Evolutionary conservation across 805 yeast genomes (phyloP).

Genomic region (Tetrapisispora phaffii): DNA sequence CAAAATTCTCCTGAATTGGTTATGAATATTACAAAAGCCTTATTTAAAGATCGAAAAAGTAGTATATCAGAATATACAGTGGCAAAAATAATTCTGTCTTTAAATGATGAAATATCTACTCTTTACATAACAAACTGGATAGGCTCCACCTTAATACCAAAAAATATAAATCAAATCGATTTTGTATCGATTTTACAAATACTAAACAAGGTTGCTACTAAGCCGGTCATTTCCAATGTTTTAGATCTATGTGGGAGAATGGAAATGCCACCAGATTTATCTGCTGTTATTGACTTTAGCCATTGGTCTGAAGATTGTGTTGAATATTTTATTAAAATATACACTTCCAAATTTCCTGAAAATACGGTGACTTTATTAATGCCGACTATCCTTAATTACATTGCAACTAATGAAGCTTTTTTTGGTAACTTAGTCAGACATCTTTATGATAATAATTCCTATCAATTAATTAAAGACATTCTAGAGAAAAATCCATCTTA

Average conservation of each 20-base stretch:
- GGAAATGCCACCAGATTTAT: slow-evolving; percentile 4
- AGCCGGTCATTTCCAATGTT: slow-evolving; percentile 12
- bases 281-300: slow-evolving; percentile 5
- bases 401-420: background rate
- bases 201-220: background rate
- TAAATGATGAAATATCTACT: slow-evolving; percentile 6
- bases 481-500: slow-evolving; percentile 4
- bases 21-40: slow-evolving; percentile 9
- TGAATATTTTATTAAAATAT: slow-evolving; percentile 7
- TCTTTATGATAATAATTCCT: background rate
- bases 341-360: slow-evolving; percentile 2
- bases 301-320: slow-evolving; percentile 11
- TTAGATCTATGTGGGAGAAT: slow-evolving; percentile 9
- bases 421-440: background rate
- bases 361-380: background rate
- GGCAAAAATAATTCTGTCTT: slow-evolving; percentile 9
- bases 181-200: background rate
- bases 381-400: background rate
- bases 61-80: slow-evolving; percentile 10
- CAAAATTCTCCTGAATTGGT: slow-evolving; percentile 1
- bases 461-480: slow-evolving; percentile 4
- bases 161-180: slow-evolving; percentile 5
- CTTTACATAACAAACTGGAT: slow-evolving; percentile 17
- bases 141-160: slow-evolving; percentile 18
- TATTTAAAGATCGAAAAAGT: slow-evolving; percentile 6